Base-by-base conservation (phyloP, 768 basidiomycete species). In the Lactifluus piperatus region DNA sequence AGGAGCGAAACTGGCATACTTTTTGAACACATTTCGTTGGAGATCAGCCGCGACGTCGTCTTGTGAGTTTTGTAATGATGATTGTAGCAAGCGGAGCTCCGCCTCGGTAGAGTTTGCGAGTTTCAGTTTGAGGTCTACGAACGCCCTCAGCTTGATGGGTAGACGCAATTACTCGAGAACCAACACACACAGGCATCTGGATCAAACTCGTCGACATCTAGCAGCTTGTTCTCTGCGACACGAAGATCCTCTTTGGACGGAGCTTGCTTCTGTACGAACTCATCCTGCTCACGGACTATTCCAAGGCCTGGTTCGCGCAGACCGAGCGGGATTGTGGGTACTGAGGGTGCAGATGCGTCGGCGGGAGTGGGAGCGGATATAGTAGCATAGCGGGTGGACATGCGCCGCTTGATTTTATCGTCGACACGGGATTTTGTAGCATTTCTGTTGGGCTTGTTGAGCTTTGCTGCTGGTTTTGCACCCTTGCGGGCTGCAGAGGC, bases 361-460 rank as follows among this genome's bases (percentile, higher is more conserved):
- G 82, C 84, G 6, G 86, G 87, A n/a, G 83, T 85, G 8, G 86
- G 88, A n/a, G 79, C 75, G 1, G 86, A 86, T 55, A 91, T 86
- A 64, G 90, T 88, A 39, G 88, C 91, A 80, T 90, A 97, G 70
- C 94, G 85, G 81, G 86, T 89, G 16, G 93, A 94, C 85, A 97
- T 87, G 68, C 94, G 88, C 73, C 92, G 92, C 81, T 92, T 93
- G 73, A 97, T 93, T 75, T 89, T 92, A 79, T 94, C 94, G 71
- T 93, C 79, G 22, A 81, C 77, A 11, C 75, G 72, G 30, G 78
- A 76, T 66, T 77, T 78, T 47, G 78, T 73, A 11, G 64, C 69
- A 63, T 69, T 68, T 46, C 60, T 57, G 24, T 29, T 57, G 8
- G 60, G 56, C 22, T 62, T 60, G 16, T 49, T 51, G 6, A 57